Evolutionary conservation across 2,329 filamentous ascomycete genomes (phyloP), one percentile per base, ranked within the genome.

Genomic region (Fusarium chuoi): DNA sequence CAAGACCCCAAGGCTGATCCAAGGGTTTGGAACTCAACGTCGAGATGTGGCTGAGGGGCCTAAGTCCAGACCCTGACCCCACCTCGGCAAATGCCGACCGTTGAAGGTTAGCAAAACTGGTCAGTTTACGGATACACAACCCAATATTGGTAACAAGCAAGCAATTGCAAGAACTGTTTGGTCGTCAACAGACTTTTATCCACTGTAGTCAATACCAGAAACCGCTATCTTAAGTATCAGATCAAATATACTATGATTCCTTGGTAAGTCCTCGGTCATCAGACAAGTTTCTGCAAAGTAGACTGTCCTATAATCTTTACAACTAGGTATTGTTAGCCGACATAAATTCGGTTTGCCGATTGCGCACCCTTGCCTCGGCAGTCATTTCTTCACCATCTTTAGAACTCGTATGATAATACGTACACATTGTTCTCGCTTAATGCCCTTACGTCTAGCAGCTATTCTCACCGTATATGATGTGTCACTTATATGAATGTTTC

Each of bases 31-130:
- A 45, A 73, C 60, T 60, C 51, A 68, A 65, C 52, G 63, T 62
- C 60, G n/a, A 46, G 64, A 68, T 70, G 65, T 62, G 70, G 68
- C 71, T 70, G 67, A 66, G 63, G 38, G 71, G 68, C 74, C 68
- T 48, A 58, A 60, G 68, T 77, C 75, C 59, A 71, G 75, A 74
- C 65, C 36, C 38, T 56, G 62, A 36, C 70, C 62, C 67, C 70
- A 65, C 48, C 45, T 62, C 71, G 68, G 73, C 63, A 75, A 65
- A 68, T 74, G 45, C 75, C 73, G 71, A 62, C 75, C 68, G 70
- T 75, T 75, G 41, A 57, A 45, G 41, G 33, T 58, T 66, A 38
- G 20, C 35, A 59, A 59, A 59, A 66, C 38, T 51, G 33, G 18
- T 13, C 42, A 44, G 11, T 13, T n/a, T 33, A 33, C 28, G 28